Evolutionary conservation across 306 rosid species (phyloP), one percentile per base, ranked within the genome.

Genomic region (Biancaea sappan): DNA sequence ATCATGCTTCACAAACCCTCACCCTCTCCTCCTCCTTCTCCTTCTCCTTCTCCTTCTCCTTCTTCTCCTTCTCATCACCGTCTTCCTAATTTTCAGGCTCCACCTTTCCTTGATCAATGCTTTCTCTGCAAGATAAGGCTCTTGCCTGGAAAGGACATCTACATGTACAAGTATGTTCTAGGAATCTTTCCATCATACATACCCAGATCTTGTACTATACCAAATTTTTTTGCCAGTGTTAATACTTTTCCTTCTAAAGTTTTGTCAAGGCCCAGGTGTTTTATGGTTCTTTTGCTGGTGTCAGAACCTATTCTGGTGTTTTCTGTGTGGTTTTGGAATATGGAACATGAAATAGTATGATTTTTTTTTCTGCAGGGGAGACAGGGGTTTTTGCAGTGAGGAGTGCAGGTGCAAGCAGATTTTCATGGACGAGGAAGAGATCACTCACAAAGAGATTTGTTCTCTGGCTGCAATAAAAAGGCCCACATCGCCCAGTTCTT

Each of bases 401-500:
- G 99, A 92, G 79, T 95, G 98, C 80, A 82, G 97, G 77, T 88
- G 86, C 85, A 85, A 88, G 83, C 98, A 95, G 79, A 95, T 95
- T 80, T 85, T 88, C 66, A 81, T 69, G 87, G 99, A 95, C 56
- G 97, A 91, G 77, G 93, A 88, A 78, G 97, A 90, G 37, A 80
- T 66, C 76, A 16, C 79, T 78, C 71, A 62, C 46, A 75, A 77
- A 41, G 83, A 79, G 6, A 82, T 86, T 62, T 83, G 87, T 79
- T 92, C 87, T 24, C 24, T 83, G 71, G 73, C 80, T 15, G 88
- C 90, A 3, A 82, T 63, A 50, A 60, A 34, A 10, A 79, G 40
- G 21, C 81, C 87, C 38, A 28, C 80, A 16, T 50, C 79, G 7
- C 21, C 73, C 0, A 5, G 62, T 12, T 58, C 76, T 7, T 77